phyloP scores from a whole-genome alignment of 345 rosid species.

The Odontarrhena argentea region DNA sequence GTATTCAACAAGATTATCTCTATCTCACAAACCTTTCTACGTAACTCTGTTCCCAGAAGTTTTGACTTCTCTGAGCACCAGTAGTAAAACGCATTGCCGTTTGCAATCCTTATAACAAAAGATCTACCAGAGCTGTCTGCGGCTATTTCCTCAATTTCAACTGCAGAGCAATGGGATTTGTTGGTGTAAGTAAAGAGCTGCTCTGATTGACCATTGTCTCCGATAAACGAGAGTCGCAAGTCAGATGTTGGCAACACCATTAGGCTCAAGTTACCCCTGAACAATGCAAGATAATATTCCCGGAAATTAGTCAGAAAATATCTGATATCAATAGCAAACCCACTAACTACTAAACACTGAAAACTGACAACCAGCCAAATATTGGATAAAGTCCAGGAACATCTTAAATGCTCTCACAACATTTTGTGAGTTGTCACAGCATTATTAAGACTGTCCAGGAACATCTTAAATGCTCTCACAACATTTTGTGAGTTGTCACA shows the following conservation, averaged over 20 bases:
- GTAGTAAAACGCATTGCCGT: slow-evolving; percentile 60
- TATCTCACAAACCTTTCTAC: slow-evolving; percentile 64
- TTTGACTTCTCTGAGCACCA: slow-evolving; percentile 98
- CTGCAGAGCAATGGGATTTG: slow-evolving; percentile 50
- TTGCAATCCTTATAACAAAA: slow-evolving; percentile 59
- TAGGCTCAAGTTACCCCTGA: slow-evolving; percentile 89
- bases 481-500: background rate
- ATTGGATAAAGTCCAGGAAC: slow-evolving; percentile 7
- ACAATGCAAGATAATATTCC: slow-evolving; percentile 11
- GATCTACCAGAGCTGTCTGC: slow-evolving; percentile 89
- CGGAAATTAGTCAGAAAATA: slow-evolving; percentile 6
- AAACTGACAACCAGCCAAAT: slow-evolving; percentile 29
- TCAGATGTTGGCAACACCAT: slow-evolving; percentile 79
- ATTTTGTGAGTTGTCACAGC: slow-evolving; percentile 7
- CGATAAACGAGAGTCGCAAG: slow-evolving; percentile 74
- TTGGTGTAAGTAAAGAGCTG: slow-evolving; percentile 64
- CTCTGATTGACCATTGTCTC: slow-evolving; percentile 80
- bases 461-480: slow-evolving; percentile 1
- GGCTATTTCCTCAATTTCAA: slow-evolving; percentile 62
- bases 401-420: background rate
- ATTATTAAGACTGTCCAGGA: too few species aligned
- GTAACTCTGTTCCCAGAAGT: slow-evolving; percentile 83
- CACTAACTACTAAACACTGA: slow-evolving; percentile 1
- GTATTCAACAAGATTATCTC: slow-evolving; percentile 1
- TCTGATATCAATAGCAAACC: slow-evolving; percentile 9